phyloP scores from a whole-genome alignment of 768 basidiomycete species.

The Coprinellus aureogranulatus region DNA sequence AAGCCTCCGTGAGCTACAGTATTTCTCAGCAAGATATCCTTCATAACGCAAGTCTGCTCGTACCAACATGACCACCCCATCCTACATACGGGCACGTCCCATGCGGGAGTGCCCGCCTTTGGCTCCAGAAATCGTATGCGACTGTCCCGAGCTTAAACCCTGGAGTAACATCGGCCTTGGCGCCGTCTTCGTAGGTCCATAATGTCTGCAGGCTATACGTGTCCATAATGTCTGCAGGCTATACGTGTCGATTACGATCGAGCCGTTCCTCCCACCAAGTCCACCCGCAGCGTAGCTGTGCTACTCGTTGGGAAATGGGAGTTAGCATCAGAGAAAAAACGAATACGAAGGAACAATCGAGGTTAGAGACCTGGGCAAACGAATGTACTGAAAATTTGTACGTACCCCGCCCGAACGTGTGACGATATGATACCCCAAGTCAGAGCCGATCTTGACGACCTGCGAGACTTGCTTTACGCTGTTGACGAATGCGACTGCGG shows the following conservation, averaged over 20 bases:
- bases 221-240: slow-evolving; percentile 34
- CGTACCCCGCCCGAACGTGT: slow-evolving; percentile 46
- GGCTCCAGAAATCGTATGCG: slow-evolving; percentile 34
- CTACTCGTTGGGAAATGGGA: slow-evolving; percentile 21
- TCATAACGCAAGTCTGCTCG: no score
- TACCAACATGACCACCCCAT: slow-evolving; percentile 51
- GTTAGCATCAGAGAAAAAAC: slow-evolving; percentile 6
- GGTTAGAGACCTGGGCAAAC: no score
- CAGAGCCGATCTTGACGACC: slow-evolving; percentile 31
- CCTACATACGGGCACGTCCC: slow-evolving; percentile 53
- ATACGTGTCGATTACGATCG: slow-evolving; percentile 44
- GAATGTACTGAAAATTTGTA: no score
- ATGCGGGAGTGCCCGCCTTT: slow-evolving; percentile 48
- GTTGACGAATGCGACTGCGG: slow-evolving; percentile 35
- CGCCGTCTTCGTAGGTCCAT: slow-evolving; percentile 19
- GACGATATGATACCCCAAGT: slow-evolving; percentile 34
- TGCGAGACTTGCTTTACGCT: slow-evolving; percentile 33
- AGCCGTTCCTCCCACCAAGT: slow-evolving; percentile 42
- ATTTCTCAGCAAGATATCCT: no score
- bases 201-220: slow-evolving; percentile 34
- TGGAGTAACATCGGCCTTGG: slow-evolving; percentile 31
- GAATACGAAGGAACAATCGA: background rate
- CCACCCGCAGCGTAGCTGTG: slow-evolving; percentile 53
- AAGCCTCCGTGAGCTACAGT: no score
- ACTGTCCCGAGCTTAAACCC: slow-evolving; percentile 49